phyloP scores from a whole-genome alignment of 306 rosid species.

The Senna tora region DNA sequence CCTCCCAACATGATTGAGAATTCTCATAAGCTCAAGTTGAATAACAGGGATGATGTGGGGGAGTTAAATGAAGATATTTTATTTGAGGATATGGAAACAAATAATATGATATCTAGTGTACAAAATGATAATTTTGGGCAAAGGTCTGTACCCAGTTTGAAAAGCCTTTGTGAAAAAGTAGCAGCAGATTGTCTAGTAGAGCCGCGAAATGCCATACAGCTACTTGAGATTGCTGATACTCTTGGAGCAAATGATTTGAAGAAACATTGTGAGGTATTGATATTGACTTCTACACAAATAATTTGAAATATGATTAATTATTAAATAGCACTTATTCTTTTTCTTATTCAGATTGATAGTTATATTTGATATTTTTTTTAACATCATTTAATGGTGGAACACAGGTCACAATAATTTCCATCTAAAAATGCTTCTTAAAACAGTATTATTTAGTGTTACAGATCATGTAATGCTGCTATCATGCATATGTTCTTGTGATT shows the following conservation, averaged over 20 bases:
- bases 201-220: slow-evolving; percentile 86
- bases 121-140: slow-evolving; percentile 49
- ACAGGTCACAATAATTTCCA: not conserved
- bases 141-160: slow-evolving; percentile 68
- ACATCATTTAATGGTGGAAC: slow-evolving; percentile 11
- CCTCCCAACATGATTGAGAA: slow-evolving; percentile 44
- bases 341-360: slow-evolving; percentile 21
- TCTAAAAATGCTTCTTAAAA: not conserved
- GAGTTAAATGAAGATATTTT: slow-evolving; percentile 70
- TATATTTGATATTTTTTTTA: not conserved
- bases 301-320: slow-evolving; percentile 13
- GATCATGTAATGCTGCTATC: slow-evolving; percentile 4
- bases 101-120: slow-evolving; percentile 29
- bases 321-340: not conserved
- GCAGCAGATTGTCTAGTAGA: slow-evolving; percentile 90
- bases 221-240: slow-evolving; percentile 91
- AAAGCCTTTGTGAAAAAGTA: slow-evolving; percentile 82
- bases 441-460: slow-evolving; percentile 1
- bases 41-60: slow-evolving; percentile 52
- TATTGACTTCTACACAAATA: slow-evolving; percentile 12
- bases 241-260: slow-evolving; percentile 78
- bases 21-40: slow-evolving; percentile 48
- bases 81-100: slow-evolving; percentile 61
- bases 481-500: slow-evolving; percentile 27
- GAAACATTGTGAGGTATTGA: slow-evolving; percentile 84